Conservation (phyloP, 257 asterid species). For the Anisodus tanguticus region DNA sequence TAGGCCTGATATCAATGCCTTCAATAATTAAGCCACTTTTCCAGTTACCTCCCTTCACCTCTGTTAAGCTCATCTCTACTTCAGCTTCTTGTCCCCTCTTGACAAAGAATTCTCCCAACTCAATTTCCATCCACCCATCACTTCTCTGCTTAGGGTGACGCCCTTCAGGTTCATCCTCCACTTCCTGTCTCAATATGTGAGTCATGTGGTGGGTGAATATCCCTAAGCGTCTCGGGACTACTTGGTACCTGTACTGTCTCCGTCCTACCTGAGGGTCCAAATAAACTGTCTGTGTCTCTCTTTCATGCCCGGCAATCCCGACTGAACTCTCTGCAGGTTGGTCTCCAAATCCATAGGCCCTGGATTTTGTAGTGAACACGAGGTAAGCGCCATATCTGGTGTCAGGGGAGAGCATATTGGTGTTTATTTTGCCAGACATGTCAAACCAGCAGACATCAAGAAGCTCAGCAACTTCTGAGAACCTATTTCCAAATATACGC, state of each 20-base stretch:
- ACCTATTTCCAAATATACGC: neutral
- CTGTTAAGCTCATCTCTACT: constrained; percentile 54
- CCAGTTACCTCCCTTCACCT: constrained; percentile 61
- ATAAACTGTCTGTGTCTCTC: constrained; percentile 39
- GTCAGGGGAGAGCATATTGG: constrained; percentile 54
- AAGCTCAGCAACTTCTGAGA: constrained; percentile 38
- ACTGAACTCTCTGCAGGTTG: constrained; percentile 51
- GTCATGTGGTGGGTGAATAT: constrained; percentile 33
- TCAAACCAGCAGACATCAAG: constrained; percentile 76
- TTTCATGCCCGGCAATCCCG: constrained; percentile 44
- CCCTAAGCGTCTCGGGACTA: constrained; percentile 39
- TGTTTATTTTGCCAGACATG: constrained; percentile 50
- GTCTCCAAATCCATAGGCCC: constrained; percentile 49
- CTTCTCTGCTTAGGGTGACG: constrained; percentile 50
- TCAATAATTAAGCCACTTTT: constrained; percentile 71
- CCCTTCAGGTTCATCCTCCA: neutral
- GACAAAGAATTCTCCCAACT: constrained; percentile 68
- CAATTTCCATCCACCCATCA: constrained; percentile 83
- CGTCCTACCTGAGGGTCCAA: constrained; percentile 54
- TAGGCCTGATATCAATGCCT: constrained; percentile 89
- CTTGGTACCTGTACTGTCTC: constrained; percentile 34
- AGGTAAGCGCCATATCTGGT: constrained; percentile 77
- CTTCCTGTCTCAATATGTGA: constrained; percentile 32
- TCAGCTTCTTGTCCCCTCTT: constrained; percentile 49
- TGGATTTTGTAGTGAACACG: constrained; percentile 46